A percentile compares a stretch with the other conserved stretches of the same genome.
Conservation (phyloP, 2,329 filamentous ascomycete species). For the Ascochyta clinopodiicola region DNA sequence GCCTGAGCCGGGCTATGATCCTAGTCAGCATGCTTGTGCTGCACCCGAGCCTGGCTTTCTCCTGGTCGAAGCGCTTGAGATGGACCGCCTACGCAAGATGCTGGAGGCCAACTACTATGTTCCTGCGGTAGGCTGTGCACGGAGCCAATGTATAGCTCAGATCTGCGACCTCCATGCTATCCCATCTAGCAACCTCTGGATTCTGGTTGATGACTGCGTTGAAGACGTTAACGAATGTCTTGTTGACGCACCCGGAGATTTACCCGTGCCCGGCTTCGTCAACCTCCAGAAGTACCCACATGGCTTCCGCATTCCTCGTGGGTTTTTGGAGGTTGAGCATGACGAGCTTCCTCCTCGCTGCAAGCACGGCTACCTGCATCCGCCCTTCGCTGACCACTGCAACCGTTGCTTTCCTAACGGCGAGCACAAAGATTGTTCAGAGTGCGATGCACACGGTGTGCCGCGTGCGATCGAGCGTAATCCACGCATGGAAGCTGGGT, state of each 20-base stretch:
- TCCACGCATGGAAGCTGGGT: too few relatives aligned
- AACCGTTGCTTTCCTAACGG: slow-evolving; percentile 1
- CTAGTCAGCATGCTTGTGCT: too few relatives aligned
- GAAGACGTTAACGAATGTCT: neutral
- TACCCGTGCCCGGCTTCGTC: neutral
- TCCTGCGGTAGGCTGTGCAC: too few relatives aligned
- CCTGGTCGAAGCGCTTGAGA: too few relatives aligned
- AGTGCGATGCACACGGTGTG: neutral
- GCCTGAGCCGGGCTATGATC: too few relatives aligned
- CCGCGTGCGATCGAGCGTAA: neutral
- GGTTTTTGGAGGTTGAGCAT: neutral
- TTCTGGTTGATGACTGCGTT: neutral
- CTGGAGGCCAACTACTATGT: too few relatives aligned
- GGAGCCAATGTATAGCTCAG: neutral
- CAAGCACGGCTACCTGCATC: neutral
- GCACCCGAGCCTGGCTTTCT: too few relatives aligned
- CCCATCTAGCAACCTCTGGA: neutral
- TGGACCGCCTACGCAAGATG: too few relatives aligned
- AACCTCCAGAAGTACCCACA: too few relatives aligned
- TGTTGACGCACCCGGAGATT: neutral
- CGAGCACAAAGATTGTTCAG: neutral
- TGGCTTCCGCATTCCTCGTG: neutral
- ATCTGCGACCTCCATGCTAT: neutral
- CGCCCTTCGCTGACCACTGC: neutral
- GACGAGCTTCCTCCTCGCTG: neutral